Conservation (phyloP, 1,284 basidiomycete species). For the Irpex rosettiformis region DNA sequence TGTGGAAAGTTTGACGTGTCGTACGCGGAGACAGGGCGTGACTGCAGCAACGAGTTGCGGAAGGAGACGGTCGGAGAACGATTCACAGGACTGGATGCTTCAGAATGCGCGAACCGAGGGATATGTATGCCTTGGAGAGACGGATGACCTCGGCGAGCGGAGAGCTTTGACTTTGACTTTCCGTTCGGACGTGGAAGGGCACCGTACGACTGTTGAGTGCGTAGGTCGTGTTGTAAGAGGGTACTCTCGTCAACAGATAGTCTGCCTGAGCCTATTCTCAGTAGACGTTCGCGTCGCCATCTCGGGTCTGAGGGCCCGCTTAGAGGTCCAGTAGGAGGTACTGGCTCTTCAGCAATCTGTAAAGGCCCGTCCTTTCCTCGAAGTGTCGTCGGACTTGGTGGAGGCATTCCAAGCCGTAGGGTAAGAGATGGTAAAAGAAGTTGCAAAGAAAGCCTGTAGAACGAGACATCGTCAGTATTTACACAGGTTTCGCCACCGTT, state of each 20-base stretch:
- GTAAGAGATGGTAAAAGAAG: background rate
- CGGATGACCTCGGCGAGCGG: slow-evolving; percentile 32
- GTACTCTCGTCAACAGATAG: slow-evolving; percentile 22
- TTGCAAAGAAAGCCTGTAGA: background rate
- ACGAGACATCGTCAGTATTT: background rate
- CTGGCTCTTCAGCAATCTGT: slow-evolving; percentile 10
- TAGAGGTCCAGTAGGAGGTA: slow-evolving; percentile 28
- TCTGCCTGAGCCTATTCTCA: slow-evolving; percentile 39
- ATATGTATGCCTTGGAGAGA: slow-evolving; percentile 34
- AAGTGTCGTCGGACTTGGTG: background rate
- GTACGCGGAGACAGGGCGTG: slow-evolving; percentile 71
- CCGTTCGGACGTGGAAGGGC: slow-evolving; percentile 33
- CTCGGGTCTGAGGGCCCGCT: slow-evolving; percentile 38
- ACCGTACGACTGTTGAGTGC: slow-evolving; percentile 40
- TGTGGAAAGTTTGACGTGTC: slow-evolving; percentile 49
- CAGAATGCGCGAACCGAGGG: slow-evolving; percentile 32
- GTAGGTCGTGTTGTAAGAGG: slow-evolving; percentile 23
- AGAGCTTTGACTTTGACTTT: slow-evolving; percentile 27
- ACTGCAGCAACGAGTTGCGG: slow-evolving; percentile 34
- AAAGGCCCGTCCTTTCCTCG: background rate
- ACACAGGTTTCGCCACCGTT: no score
- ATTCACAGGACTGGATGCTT: slow-evolving; percentile 20
- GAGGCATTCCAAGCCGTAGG: background rate
- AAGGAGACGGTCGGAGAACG: slow-evolving; percentile 23
- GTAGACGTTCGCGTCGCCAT: slow-evolving; percentile 50